Base-by-base conservation (phyloP, 495 filamentous ascomycete genomes). In the Lophiotrema nucula region DNA sequence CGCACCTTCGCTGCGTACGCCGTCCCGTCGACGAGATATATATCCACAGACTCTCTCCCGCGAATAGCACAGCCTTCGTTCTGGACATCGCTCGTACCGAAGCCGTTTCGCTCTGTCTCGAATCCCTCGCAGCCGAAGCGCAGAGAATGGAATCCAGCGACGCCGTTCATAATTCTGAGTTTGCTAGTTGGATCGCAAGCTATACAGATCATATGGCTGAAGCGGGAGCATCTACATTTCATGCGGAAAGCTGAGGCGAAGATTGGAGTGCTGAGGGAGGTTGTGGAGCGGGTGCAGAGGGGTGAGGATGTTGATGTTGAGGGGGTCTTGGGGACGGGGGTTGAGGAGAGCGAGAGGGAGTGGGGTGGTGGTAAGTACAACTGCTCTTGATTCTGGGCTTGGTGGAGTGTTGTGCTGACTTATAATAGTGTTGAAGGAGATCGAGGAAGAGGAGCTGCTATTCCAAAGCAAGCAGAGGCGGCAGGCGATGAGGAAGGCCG, bases 241-340 rank as follows among this genome's bases (percentile, higher is more conserved):
- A 82, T 74, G 60, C 83, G 91, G 44, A 82, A 82, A 49, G 83
- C 88, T 35, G 89, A 95, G 68, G 84, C 88, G 8, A 87, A 88
- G 65, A 88, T 99, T 46, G 81, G 73, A 4, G 63, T 90, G 28
- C 68, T 99, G 38, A 81, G 81, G 52, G 92, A 96, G 67, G 87
- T 96, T 0, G 83, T 97, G 54, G 86, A 89, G 61, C 82, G 80
- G 64, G 78, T 97, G 26, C 83, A 95, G 69, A 81, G 72, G 24
- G 95, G 93, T 13, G 91, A 99, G 72, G 79, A 90, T 19, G 89
- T 97, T 11, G 91, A 97, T 73, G 90, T 97, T 6, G 89, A 91
- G 67, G 84, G 80, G 64, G 73, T 85, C 49, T 67, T 99, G 52
- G 93, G 93, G 6, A 88, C 89, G 1, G 90, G 92, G 0, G 84